Evolutionary conservation across 2,329 filamentous ascomycete species (phyloP), one percentile per base, ranked within the genome.

Genomic region (Fusarium buharicum): DNA sequence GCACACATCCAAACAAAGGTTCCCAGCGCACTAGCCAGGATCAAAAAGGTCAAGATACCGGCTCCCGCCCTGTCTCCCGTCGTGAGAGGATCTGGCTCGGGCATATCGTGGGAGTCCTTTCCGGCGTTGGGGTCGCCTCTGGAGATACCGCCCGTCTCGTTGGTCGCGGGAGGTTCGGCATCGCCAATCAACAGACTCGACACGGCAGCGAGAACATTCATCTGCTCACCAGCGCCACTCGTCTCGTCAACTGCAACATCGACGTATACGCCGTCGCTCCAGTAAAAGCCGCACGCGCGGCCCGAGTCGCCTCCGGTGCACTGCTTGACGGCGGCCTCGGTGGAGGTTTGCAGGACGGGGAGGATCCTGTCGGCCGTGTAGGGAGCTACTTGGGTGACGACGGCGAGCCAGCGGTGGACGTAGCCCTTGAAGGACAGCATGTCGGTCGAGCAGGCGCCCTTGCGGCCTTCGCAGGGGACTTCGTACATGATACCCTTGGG

Each of bases 371-470:
- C 75, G 36, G 75, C 75, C 1, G 84, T 86, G 40, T 81, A 82
- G 0, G 90, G 89, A 1, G 86, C 87, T n/a, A 91, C 53, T 64
- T 88, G 81, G 3, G 85, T 82, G 1, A 84, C 81, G 18, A 83
- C 80, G 4, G 84, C 80, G 65, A 92, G 78, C 86, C 88, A 90
- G 36, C 87, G 83, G 65, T 86, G 82, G 16, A 91, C 78, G 55
- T 88, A 87, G 34, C 88, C 89, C 75, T 91, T 91, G 83, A 90
- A 93, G 2, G 86, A 85, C 57, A 85, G 75, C 80, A 92, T 90
- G 68, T 94, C 91, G 43, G 84, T 81, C 55, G 88, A 88, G 78
- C 91, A 94, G 17, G 77, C 82, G 18, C 71, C 76, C 3, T 81
- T 76, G 24, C 72, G 67, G 30, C 71, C 68, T 66, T 92, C 90